Percentiles rank a stretch among this genome's conserved stretches.
These are phyloP conservation scores for Tetrapisispora taiwanensis DNA, from an alignment of 805 yeast species.

Conservation along the genomic window DNA sequence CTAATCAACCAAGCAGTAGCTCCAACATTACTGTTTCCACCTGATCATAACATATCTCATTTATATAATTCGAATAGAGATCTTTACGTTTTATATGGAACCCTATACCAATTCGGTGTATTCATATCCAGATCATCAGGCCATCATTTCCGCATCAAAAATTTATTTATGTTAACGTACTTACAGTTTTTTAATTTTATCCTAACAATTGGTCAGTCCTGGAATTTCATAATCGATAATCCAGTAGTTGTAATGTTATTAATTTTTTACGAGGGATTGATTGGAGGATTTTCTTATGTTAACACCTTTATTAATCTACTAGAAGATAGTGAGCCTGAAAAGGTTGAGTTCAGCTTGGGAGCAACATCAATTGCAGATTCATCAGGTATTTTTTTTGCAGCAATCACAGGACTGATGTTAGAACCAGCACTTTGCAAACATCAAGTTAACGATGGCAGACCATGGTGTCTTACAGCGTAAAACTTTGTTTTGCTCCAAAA, in stretches of 20 bases:
- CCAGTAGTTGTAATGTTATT: slow-evolving; percentile 54
- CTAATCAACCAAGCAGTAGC: slow-evolving; percentile 85
- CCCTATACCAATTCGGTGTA: slow-evolving; percentile 85
- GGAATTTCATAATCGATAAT: slow-evolving; percentile 44
- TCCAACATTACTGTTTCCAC: slow-evolving; percentile 75
- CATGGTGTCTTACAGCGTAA: slow-evolving; percentile 56
- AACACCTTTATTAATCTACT: slow-evolving; percentile 76
- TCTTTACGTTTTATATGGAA: slow-evolving; percentile 83
- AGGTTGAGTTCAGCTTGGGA: slow-evolving; percentile 70
- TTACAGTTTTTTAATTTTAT: slow-evolving; percentile 59
- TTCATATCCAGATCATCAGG: slow-evolving; percentile 84
- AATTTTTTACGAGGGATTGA: slow-evolving; percentile 76
- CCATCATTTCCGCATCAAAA: slow-evolving; percentile 46
- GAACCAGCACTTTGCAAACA: slow-evolving; percentile 63
- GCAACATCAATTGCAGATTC: slow-evolving; percentile 78
- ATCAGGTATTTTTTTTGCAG: slow-evolving; percentile 76
- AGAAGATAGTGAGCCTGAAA: slow-evolving; percentile 38
- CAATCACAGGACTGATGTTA: slow-evolving; percentile 58
- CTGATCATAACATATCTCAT: slow-evolving; percentile 34
- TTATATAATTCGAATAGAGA: slow-evolving; percentile 72
- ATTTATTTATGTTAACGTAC: slow-evolving; percentile 50
- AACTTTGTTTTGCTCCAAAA: no score
- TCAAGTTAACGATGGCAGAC: slow-evolving; percentile 64
- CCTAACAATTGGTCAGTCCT: slow-evolving; percentile 53
- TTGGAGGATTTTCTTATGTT: slow-evolving; percentile 87